Percentiles rank a stretch among this genome's conserved stretches.
phyloP scores from a whole-genome alignment of 257 asterid species.

The Coffea canephora region DNA sequence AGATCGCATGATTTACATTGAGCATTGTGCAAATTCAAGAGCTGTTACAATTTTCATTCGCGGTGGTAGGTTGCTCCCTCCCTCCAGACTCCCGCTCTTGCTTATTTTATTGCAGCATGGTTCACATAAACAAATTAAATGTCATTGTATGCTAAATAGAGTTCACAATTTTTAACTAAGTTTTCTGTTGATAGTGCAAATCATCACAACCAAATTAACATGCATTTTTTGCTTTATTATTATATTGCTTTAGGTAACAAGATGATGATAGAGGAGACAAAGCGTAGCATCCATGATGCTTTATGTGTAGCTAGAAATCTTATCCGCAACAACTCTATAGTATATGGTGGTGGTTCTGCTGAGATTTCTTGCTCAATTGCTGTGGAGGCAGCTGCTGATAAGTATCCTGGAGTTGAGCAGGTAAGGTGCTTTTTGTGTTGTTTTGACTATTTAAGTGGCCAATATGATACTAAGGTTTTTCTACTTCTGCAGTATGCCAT shows the following conservation, averaged over 20 bases:
- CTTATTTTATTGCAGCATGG: neutral
- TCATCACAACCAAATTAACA: neutral
- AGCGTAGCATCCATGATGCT: constrained; percentile 97
- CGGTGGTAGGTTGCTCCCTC: constrained; percentile 65
- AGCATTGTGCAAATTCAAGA: constrained; percentile 97
- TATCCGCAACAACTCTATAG: constrained; percentile 89
- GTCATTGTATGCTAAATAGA: neutral
- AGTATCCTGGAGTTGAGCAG: constrained; percentile 98
- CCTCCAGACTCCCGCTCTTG: neutral
- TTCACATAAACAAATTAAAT: neutral
- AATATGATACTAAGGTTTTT: constrained; percentile 14
- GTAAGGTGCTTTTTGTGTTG: constrained; percentile 24
- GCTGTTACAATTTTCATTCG: constrained; percentile 97
- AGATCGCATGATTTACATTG: constrained; percentile 94
- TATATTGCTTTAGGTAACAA: constrained; percentile 63
- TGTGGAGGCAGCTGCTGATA: constrained; percentile 96
- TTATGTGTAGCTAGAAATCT: constrained; percentile 92
- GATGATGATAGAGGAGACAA: constrained; percentile 98
- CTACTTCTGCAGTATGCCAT: constrained; percentile 72
- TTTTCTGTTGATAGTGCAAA: neutral
- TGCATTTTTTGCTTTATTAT: neutral
- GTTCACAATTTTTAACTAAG: neutral
- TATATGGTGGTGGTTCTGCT: constrained; percentile 98
- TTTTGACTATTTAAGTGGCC: neutral
- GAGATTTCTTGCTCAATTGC: constrained; percentile 93